A percentile compares a stretch with the other conserved stretches of the same genome.
Conservation (phyloP, 1,284 basidiomycete genomes). For the Rhizoctonia solani region DNA sequence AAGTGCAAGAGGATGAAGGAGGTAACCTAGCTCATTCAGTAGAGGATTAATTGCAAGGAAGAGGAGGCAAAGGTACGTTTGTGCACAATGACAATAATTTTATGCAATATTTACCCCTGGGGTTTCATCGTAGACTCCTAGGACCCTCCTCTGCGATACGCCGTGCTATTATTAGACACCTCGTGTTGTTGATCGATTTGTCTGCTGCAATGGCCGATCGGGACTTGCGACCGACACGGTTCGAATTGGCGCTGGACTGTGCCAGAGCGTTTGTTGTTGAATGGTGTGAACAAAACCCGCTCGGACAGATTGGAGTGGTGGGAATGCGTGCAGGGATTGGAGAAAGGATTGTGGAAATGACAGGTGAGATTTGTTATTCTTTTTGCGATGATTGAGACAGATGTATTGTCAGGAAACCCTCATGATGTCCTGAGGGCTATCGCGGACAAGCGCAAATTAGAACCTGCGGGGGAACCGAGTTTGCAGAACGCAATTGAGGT, state of each 20-base stretch:
- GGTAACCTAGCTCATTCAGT: conserved; percentile 91
- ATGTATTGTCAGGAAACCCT: conserved; percentile 74
- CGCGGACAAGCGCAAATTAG: conserved; percentile 83
- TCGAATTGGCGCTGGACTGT: conserved; percentile 87
- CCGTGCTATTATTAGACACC: conserved; percentile 93
- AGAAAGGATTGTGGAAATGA: conserved; percentile 86
- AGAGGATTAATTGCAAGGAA: conserved; percentile 84
- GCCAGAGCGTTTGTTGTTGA: conserved; percentile 89
- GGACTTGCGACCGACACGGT: conserved; percentile 92
- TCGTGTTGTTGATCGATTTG: conserved; percentile 88
- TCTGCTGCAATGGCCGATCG: conserved; percentile 92
- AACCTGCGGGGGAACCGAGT: conserved; percentile 91
- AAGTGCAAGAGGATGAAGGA: conserved; percentile 92
- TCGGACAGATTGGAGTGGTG: conserved; percentile 96
- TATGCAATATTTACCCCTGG: not conserved
- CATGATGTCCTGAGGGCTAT: conserved; percentile 89
- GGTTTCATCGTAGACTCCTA: conserved; percentile 61
- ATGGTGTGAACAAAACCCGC: conserved; percentile 99
- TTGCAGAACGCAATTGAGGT: conserved; percentile 97
- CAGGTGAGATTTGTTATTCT: conserved; percentile 58
- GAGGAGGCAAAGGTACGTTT: conserved; percentile 73
- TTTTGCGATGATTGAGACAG: not conserved
- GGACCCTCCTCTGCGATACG: conserved; percentile 87
- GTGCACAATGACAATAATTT: not conserved
- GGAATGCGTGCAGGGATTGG: conserved; percentile 88